Evolutionary conservation across 192 early-diverging fungal species (phyloP).

Genomic region (Backusella morwellensis): DNA sequence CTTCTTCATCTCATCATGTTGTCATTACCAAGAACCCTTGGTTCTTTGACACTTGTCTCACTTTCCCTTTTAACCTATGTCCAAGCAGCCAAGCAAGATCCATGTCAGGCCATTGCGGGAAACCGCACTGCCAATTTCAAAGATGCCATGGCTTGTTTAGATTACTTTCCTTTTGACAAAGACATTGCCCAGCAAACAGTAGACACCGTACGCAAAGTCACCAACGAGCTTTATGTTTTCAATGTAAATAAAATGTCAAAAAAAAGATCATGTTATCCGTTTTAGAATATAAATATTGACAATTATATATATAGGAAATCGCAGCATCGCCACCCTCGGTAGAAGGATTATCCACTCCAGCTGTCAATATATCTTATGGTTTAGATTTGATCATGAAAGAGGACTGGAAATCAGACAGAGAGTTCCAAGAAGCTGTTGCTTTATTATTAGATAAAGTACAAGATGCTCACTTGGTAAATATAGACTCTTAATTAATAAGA

Average conservation of each 20-base stretch:
- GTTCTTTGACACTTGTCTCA: conserved; percentile 2
- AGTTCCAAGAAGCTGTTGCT: conserved; percentile 35
- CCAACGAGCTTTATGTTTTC: conserved; percentile 33
- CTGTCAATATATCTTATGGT: conserved; percentile 30
- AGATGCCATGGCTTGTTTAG: conserved; percentile 35
- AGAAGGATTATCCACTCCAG: conserved; percentile 28
- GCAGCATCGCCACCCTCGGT: conserved; percentile 26
- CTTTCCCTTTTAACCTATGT: background rate
- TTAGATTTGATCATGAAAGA: conserved; percentile 27
- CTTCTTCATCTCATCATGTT: conserved; percentile 3
- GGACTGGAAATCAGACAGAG: conserved; percentile 29
- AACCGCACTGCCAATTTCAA: conserved; percentile 24
- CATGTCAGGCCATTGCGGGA: conserved; percentile 31
- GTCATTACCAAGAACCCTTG: conserved; percentile 7
- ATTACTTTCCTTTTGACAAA: conserved; percentile 32
- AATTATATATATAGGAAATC: conserved; percentile 22
- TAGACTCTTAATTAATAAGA: background rate
- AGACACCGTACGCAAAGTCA: conserved; percentile 31
- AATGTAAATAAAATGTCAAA: conserved; percentile 23
- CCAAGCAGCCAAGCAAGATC: conserved; percentile 7
- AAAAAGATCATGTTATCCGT: background rate
- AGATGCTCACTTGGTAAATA: conserved; percentile 36
- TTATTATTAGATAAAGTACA: conserved; percentile 38
- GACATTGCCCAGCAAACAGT: conserved; percentile 28
- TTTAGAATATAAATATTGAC: background rate